phyloP scores from a whole-genome alignment of 1,139 yeast genomes.

The Zygoascus sp. region DNA sequence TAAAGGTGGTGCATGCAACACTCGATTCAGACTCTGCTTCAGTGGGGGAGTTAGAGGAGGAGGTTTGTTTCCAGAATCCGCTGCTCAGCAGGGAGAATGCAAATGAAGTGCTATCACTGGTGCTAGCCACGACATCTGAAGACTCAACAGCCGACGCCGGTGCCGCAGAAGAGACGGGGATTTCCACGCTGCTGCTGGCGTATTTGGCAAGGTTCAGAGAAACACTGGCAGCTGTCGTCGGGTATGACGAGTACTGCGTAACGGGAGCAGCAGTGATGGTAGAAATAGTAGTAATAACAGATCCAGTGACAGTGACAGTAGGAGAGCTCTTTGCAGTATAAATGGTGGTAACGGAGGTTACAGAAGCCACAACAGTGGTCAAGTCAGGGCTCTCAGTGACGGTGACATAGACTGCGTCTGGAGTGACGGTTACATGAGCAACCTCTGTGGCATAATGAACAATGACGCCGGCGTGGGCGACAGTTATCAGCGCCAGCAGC shows the following conservation, averaged over 20 bases:
- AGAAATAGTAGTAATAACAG: constrained; percentile 29
- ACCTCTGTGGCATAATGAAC: constrained; percentile 18
- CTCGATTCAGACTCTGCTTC: too few relatives aligned
- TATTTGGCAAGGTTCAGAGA: constrained; percentile 28
- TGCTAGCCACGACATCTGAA: constrained; percentile 1
- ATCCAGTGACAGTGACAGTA: constrained; percentile 25
- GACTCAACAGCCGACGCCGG: constrained; percentile 13
- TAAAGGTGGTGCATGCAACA: constrained; percentile 1
- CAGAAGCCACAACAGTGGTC: constrained; percentile 30
- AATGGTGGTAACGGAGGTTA: constrained; percentile 29
- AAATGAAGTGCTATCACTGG: constrained; percentile 12
- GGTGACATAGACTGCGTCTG: constrained; percentile 23
- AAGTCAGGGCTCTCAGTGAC: constrained; percentile 21
- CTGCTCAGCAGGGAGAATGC: constrained; percentile 9
- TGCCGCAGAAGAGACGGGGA: constrained; percentile 16
- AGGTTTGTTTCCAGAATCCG: too few relatives aligned
- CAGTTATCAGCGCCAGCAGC: background rate
- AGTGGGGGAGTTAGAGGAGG: too few relatives aligned
- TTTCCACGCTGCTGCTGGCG: constrained; percentile 15
- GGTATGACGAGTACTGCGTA: constrained; percentile 25
- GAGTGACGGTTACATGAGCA: constrained; percentile 22
- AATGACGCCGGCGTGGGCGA: constrained; percentile 13
- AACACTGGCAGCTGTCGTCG: constrained; percentile 25
- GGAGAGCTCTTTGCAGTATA: constrained; percentile 29
- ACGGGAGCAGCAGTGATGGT: constrained; percentile 31